A percentile compares a stretch with the other conserved stretches of the same genome.
Conservation (phyloP, 257 asterid species). For the Echites panduratus region DNA sequence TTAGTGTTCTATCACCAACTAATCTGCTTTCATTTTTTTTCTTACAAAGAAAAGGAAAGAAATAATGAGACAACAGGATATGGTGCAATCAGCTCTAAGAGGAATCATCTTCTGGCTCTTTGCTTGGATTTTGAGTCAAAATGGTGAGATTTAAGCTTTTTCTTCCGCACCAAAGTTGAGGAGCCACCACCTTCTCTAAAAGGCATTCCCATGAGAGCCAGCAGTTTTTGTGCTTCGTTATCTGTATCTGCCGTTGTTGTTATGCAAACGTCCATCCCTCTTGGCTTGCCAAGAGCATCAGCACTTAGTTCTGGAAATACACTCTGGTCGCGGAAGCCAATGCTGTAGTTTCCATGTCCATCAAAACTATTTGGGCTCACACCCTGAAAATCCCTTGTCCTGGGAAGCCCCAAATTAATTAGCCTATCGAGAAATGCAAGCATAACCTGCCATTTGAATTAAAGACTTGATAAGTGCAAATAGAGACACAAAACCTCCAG, state of each 20-base stretch:
- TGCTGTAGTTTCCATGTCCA: constrained; percentile 87
- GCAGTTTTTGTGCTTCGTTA: constrained; percentile 63
- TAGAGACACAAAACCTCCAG: neutral
- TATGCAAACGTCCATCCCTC: constrained; percentile 98
- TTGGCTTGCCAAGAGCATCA: constrained; percentile 69
- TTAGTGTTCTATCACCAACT: neutral
- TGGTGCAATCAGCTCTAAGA: neutral
- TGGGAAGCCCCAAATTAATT: constrained; percentile 85
- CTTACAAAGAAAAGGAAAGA: too few relatives aligned
- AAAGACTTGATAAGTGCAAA: neutral
- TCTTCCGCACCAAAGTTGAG: constrained; percentile 44
- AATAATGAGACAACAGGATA: neutral
- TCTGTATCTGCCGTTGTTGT: constrained; percentile 77
- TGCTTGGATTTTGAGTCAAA: constrained; percentile 75
- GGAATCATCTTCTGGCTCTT: constrained; percentile 35
- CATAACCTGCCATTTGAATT: constrained; percentile 54
- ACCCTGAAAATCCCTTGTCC: constrained; percentile 93
- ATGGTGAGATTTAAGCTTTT: constrained; percentile 87
- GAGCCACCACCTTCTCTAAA: constrained; percentile 64
- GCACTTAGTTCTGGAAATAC: constrained; percentile 84
- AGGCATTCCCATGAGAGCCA: constrained; percentile 96
- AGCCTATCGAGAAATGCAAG: constrained; percentile 85
- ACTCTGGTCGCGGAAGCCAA: constrained; percentile 83
- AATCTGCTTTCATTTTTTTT: neutral
- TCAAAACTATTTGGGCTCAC: constrained; percentile 84